Evolutionary conservation across 192 early-diverging fungal species (phyloP).

Genomic region (Jimgerdemannia lactiflua): DNA sequence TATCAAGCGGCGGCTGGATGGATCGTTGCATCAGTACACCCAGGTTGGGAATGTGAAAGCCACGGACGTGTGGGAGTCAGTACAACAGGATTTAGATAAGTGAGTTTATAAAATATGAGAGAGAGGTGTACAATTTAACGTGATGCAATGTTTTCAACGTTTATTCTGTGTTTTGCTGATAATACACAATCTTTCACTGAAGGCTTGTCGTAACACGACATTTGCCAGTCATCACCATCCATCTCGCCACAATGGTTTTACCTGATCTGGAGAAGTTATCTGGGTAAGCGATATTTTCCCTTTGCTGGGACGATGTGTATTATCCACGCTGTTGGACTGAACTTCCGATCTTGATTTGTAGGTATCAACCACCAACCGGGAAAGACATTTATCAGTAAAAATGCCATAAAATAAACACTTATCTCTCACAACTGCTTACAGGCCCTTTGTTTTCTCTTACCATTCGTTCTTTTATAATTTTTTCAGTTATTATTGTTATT

Average conservation of each 20-base stretch:
- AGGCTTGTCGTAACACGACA: conserved; percentile 19
- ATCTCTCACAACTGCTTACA: background rate
- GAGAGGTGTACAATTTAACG: background rate
- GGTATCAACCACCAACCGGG: conserved; percentile 20
- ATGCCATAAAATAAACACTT: background rate
- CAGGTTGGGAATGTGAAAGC: conserved; percentile 39
- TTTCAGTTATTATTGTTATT: no score
- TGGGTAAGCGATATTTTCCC: conserved; percentile 14
- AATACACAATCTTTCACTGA: background rate
- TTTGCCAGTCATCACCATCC: conserved; percentile 20
- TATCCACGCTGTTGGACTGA: background rate
- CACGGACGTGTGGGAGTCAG: conserved; percentile 27
- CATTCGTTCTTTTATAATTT: no score
- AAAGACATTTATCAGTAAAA: conserved; percentile 18
- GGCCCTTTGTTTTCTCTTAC: no score
- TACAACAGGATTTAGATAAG: conserved; percentile 20
- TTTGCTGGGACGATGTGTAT: background rate
- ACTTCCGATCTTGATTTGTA: background rate
- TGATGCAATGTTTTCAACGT: no score
- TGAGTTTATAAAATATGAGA: conserved; percentile 3
- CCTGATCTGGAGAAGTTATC: conserved; percentile 9
- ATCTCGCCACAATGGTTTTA: conserved; percentile 7
- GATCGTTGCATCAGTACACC: conserved; percentile 48
- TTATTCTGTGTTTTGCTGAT: no score
- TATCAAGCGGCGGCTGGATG: conserved; percentile 54